Conservation (phyloP, 352 stramenopile genomes). For the Phytophthora podocarpi region DNA sequence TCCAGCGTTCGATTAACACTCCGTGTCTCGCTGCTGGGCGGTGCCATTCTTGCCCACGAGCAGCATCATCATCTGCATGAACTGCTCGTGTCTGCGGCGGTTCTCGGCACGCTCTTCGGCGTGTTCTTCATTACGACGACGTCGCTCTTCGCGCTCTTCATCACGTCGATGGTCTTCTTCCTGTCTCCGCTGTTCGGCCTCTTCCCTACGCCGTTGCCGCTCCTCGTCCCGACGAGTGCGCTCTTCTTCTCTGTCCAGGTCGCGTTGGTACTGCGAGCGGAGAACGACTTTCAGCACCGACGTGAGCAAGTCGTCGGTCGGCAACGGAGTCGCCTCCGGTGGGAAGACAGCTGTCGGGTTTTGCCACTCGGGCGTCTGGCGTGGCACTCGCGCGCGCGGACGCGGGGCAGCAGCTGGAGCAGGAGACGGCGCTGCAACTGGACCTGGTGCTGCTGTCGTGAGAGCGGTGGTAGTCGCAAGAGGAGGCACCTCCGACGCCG, state of each 20-base stretch:
- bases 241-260: conserved; percentile 43
- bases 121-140: conserved; percentile 35
- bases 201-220: conserved; percentile 30
- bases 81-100: conserved; percentile 41
- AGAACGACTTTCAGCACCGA: conserved; percentile 43
- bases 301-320: conserved; percentile 37
- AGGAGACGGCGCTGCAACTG: background rate
- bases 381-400: conserved; percentile 6
- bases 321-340: conserved; percentile 17
- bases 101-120: conserved; percentile 39
- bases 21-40: conserved; percentile 14
- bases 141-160: conserved; percentile 40
- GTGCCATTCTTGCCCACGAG: conserved; percentile 30
- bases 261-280: conserved; percentile 41
- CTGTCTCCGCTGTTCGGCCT: conserved; percentile 33
- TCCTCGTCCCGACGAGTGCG: conserved; percentile 33
- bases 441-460: background rate
- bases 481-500: conserved; percentile 9
- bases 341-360: conserved; percentile 23
- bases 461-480: background rate
- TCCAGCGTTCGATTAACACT: conserved; percentile 18
- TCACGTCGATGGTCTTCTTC: conserved; percentile 40
- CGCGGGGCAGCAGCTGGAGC: conserved; percentile 6
- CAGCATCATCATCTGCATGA: conserved; percentile 51
- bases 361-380: conserved; percentile 25